Percentiles rank a stretch among this genome's conserved stretches.
Evolutionary conservation across 805 yeast genomes (phyloP).

Genomic region (Dipodascus albidus): DNA sequence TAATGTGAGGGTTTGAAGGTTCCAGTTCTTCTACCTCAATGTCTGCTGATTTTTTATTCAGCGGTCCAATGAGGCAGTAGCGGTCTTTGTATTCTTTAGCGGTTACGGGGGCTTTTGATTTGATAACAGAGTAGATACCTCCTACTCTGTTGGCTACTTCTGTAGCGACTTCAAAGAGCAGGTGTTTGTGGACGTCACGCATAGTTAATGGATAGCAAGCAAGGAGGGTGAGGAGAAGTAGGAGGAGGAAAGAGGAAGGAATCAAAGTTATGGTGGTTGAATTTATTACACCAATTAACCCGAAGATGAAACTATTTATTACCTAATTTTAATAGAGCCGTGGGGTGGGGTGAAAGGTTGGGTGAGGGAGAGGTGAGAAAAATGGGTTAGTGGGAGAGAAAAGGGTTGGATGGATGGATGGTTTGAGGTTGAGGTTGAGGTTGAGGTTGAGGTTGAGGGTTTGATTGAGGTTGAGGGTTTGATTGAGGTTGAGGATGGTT

Average conservation of each 20-base stretch:
- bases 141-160: conserved; percentile 98
- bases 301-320: background rate
- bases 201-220: conserved; percentile 23
- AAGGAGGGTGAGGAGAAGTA: background rate
- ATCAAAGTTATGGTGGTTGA: background rate
- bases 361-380: too few species aligned
- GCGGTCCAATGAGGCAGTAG: conserved; percentile 79
- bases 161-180: conserved; percentile 88
- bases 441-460: too few species aligned
- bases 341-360: too few species aligned
- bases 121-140: conserved; percentile 92
- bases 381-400: too few species aligned
- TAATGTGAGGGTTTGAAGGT: conserved; percentile 37
- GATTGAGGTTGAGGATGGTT: too few species aligned
- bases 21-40: conserved; percentile 65
- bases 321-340: too few species aligned
- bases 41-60: conserved; percentile 58
- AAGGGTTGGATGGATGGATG: too few species aligned
- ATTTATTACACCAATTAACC: conserved; percentile 1
- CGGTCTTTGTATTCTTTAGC: conserved; percentile 85
- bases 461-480: too few species aligned
- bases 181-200: conserved; percentile 83
- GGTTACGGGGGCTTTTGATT: conserved; percentile 94
- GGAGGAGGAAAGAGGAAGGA: background rate
- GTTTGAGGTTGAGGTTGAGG: too few species aligned